Evolutionary conservation across 768 basidiomycete genomes (phyloP).

Genomic region (Sporobolomyces pararoseus): DNA sequence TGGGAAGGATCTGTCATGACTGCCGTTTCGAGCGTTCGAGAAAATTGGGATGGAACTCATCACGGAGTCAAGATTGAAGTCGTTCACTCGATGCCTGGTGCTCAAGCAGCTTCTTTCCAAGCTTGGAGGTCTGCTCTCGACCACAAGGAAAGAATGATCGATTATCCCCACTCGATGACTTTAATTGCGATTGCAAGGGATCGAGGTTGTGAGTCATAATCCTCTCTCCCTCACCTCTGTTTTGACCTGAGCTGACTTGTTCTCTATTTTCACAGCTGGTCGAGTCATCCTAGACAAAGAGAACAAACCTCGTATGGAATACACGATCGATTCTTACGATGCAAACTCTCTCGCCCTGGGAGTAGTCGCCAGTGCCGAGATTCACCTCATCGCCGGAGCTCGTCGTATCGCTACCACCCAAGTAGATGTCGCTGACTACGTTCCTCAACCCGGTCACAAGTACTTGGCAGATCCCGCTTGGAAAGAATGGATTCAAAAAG

Average conservation of each 20-base stretch:
- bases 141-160: conserved; percentile 37
- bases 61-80: conserved; percentile 47
- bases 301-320: conserved; percentile 38
- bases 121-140: conserved; percentile 30
- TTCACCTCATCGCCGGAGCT: conserved; percentile 42
- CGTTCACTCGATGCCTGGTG: conserved; percentile 38
- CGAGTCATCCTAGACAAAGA: conserved; percentile 37
- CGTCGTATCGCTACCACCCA: conserved; percentile 39
- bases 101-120: conserved; percentile 27
- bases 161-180: conserved; percentile 37
- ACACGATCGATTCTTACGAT: conserved; percentile 43
- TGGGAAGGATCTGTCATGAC: conserved; percentile 48
- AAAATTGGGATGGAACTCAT: conserved; percentile 42
- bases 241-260: neutral
- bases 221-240: neutral
- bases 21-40: conserved; percentile 43
- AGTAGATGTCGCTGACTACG: conserved; percentile 35
- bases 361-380: conserved; percentile 38
- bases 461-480: conserved; percentile 37
- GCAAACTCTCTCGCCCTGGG: conserved; percentile 34
- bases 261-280: conserved; percentile 9
- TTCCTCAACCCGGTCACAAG: conserved; percentile 10
- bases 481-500: conserved; percentile 39
- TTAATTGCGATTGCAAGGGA: conserved; percentile 45
- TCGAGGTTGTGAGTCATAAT: conserved; percentile 25